These are phyloP conservation scores for Vigna mungo DNA, from an alignment of 306 rosid species.

Conservation along the genomic window DNA sequence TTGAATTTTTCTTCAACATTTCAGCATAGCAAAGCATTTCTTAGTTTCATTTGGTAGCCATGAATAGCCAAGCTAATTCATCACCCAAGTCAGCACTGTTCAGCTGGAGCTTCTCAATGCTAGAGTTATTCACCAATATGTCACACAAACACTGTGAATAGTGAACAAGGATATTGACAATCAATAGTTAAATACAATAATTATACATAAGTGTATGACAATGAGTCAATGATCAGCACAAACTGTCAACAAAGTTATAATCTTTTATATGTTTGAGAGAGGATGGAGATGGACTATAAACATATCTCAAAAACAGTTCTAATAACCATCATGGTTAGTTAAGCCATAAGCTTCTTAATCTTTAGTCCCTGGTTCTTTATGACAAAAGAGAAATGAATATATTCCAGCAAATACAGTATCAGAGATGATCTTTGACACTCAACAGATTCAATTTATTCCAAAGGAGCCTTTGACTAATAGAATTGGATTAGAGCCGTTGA, in stretches of 20 bases:
- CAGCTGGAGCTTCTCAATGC: slow-evolving; percentile 85
- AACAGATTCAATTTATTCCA: not conserved
- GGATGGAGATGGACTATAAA: slow-evolving; percentile 6
- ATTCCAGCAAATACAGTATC: slow-evolving; percentile 36
- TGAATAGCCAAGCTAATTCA: slow-evolving; percentile 65
- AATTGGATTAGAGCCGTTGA: too few species aligned
- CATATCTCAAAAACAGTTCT: slow-evolving; percentile 31
- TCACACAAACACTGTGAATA: slow-evolving; percentile 84
- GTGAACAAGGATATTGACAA: slow-evolving; percentile 50
- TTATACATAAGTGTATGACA: slow-evolving; percentile 33
- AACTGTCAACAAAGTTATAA: slow-evolving; percentile 22
- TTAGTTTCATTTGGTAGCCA: slow-evolving; percentile 38
- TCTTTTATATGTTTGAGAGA: slow-evolving; percentile 32
- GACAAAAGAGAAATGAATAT: slow-evolving; percentile 19
- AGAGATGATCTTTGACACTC: slow-evolving; percentile 4
- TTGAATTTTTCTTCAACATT: slow-evolving; percentile 86
- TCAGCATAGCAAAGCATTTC: slow-evolving; percentile 53
- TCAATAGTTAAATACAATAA: slow-evolving; percentile 25
- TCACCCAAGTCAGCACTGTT: slow-evolving; percentile 94
- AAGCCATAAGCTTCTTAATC: slow-evolving; percentile 32
- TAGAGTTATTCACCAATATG: slow-evolving; percentile 71
- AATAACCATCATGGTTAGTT: slow-evolving; percentile 29
- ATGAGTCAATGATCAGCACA: slow-evolving; percentile 39
- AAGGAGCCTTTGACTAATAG: too few species aligned
- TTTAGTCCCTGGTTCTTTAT: slow-evolving; percentile 33